A percentile compares a stretch with the other conserved stretches of the same genome.
Evolutionary conservation across 2,329 filamentous ascomycete genomes (phyloP).

Genomic region (Talaromyces sp.): DNA sequence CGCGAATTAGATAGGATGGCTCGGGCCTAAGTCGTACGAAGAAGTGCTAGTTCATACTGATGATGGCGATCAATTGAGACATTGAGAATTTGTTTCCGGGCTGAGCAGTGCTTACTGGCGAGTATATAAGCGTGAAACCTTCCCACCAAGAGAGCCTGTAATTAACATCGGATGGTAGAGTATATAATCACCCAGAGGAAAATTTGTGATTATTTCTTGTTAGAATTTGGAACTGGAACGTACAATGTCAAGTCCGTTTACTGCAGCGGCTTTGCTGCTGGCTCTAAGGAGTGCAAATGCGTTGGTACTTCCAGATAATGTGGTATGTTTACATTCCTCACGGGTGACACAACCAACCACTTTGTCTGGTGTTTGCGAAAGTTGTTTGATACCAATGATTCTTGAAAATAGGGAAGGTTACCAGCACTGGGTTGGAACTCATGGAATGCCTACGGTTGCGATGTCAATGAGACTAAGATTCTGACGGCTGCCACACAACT

Average conservation of each 20-base stretch:
- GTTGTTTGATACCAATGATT: background rate
- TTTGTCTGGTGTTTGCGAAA: background rate
- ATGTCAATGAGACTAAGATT: conserved; percentile 47
- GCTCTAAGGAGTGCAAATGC: conserved; percentile 23
- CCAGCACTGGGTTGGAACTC: conserved; percentile 45
- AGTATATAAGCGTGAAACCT: background rate
- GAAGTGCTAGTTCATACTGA: background rate
- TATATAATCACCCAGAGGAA: background rate
- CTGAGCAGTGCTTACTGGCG: background rate
- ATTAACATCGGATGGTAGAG: background rate
- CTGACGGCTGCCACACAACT: conserved; percentile 47
- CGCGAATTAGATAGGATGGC: background rate
- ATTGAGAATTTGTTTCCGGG: background rate
- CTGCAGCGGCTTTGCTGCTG: conserved; percentile 20
- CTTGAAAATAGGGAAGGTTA: conserved; percentile 24
- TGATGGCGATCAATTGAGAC: background rate
- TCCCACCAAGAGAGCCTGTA: too few species aligned
- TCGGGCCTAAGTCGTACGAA: background rate
- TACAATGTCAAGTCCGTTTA: background rate
- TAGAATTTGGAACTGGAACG: background rate
- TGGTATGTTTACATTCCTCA: conserved; percentile 24
- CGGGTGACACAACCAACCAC: background rate
- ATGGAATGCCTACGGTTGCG: conserved; percentile 49
- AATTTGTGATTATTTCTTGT: background rate
- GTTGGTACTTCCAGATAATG: conserved; percentile 27